Evolutionary conservation across 805 yeast species (phyloP).

Genomic region (Metschnikowia proteae): DNA sequence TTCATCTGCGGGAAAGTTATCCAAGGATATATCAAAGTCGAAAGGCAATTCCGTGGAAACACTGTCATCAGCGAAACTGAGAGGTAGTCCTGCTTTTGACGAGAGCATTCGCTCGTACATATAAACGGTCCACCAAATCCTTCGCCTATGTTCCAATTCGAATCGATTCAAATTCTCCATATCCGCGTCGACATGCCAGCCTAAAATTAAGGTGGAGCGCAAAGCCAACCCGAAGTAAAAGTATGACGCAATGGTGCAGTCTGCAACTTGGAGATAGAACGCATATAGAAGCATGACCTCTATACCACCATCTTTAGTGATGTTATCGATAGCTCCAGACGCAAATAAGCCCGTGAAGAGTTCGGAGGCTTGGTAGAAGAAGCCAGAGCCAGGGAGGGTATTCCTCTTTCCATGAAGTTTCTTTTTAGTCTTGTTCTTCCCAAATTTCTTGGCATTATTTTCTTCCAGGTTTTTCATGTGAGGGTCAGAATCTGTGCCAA

Average conservation of each 20-base stretch:
- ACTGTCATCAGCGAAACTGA: conserved; percentile 76
- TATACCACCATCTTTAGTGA: conserved; percentile 74
- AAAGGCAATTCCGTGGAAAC: conserved; percentile 74
- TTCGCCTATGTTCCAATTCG: conserved; percentile 50
- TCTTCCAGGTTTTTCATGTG: conserved; percentile 46
- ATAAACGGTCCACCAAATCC: conserved; percentile 49
- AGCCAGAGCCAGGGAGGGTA: conserved; percentile 73
- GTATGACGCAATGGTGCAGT: conserved; percentile 76
- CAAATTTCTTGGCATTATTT: conserved; percentile 13
- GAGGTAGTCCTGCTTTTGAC: conserved; percentile 76
- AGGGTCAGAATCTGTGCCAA: conserved; percentile 66
- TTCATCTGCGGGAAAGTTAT: conserved; percentile 33
- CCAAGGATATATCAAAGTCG: conserved; percentile 58
- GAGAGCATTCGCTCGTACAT: conserved; percentile 68
- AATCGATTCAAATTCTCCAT: conserved; percentile 51
- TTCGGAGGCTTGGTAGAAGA: conserved; percentile 76
- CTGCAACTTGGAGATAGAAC: conserved; percentile 78
- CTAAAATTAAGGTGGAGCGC: conserved; percentile 66
- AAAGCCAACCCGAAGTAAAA: conserved; percentile 76
- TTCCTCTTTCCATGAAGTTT: conserved; percentile 21
- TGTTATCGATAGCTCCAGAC: conserved; percentile 74
- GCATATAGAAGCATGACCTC: conserved; percentile 74
- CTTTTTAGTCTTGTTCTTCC: conserved; percentile 18
- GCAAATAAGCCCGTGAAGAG: conserved; percentile 73
- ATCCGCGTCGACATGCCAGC: conserved; percentile 81